Base-by-base conservation (phyloP, 78 protist genomes). In the Dictyostelium brefeldianum region DNA sequence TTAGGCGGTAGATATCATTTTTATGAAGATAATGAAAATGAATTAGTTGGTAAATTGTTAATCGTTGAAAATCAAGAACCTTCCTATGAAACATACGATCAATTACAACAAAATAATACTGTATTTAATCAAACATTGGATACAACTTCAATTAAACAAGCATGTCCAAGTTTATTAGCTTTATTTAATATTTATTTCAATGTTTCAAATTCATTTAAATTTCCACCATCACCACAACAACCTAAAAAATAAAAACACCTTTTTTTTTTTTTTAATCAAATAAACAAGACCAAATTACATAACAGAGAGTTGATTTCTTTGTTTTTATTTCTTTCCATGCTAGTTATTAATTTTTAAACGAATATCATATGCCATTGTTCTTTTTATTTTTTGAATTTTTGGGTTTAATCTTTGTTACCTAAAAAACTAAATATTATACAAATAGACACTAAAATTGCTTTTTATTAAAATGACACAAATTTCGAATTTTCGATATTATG, bases 121-220 rank as follows among this genome's bases (percentile, higher is more conserved):
- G 22, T 83, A 20, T 64, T 77, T n/a, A 43, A 77, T 51, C 73
- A 53, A 17, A 57, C 73, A 25, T 64, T 87, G n/a, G 83, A 74
- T n/a, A 87, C 92, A 64, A 87, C 83, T 17, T 87, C 92, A 17
- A 77, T 87, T 14, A 87, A 87, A 77, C 92, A 87, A 64, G 81
- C 92, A 15, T 87, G 92, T 77, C 92, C 92, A 48, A 22, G 84
- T 59, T 25, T 87, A 20, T 77, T 87, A n/a, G 92, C 92, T 56
- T 17, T 62, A 29, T 87, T 87, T 65, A 69, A 87, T 50, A 87
- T 87, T 18, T 87, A 64, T 31, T 71, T 71, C 20, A 71, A n/a
- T 65, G 46, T 65, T 29, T 51, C 15, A 51, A 51, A 51, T 51
- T 51, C 43, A 36, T 36, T 36, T 36, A 36, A 36, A 36, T 36